Evolutionary conservation across 176 grass and related monocot genomes (phyloP).

Genomic region (Oryza australiensis): DNA sequence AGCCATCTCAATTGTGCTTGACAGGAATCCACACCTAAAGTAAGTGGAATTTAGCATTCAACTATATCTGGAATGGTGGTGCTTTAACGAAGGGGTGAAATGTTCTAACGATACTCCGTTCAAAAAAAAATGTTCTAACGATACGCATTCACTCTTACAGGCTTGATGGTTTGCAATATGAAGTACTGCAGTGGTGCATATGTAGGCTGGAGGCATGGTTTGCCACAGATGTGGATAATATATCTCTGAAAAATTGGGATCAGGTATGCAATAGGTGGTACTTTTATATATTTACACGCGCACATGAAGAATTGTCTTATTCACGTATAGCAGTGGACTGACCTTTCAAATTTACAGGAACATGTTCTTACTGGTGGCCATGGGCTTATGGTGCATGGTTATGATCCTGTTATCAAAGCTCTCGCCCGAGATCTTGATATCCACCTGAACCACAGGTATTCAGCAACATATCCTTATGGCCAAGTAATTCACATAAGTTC

Average conservation of each 20-base stretch:
- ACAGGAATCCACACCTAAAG: conserved; percentile 79
- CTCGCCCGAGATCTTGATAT: conserved; percentile 83
- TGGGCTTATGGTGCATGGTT: conserved; percentile 97
- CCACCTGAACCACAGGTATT: conserved; percentile 85
- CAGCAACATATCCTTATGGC: neutral
- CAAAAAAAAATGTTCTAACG: conserved; percentile 9
- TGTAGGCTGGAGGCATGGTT: conserved; percentile 99
- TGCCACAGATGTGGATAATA: conserved; percentile 80
- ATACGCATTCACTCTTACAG: conserved; percentile 44
- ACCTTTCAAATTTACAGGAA: conserved; percentile 61
- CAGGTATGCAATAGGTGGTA: conserved; percentile 53
- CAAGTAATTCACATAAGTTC: conserved; percentile 12
- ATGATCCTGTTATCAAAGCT: conserved; percentile 95
- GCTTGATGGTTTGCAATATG: conserved; percentile 71
- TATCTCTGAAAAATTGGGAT: conserved; percentile 96
- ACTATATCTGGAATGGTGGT: neutral
- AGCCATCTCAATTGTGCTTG: conserved; percentile 87
- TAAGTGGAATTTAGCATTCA: conserved; percentile 36
- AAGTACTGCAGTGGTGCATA: conserved; percentile 98
- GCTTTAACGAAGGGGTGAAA: neutral
- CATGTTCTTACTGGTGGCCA: conserved; percentile 98
- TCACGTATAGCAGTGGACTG: neutral
- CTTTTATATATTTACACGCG: neutral
- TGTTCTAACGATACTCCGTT: conserved; percentile 22
- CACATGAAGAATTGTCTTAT: neutral